Conservation (phyloP, 345 rosid species). For the Eucalyptus regnans region DNA sequence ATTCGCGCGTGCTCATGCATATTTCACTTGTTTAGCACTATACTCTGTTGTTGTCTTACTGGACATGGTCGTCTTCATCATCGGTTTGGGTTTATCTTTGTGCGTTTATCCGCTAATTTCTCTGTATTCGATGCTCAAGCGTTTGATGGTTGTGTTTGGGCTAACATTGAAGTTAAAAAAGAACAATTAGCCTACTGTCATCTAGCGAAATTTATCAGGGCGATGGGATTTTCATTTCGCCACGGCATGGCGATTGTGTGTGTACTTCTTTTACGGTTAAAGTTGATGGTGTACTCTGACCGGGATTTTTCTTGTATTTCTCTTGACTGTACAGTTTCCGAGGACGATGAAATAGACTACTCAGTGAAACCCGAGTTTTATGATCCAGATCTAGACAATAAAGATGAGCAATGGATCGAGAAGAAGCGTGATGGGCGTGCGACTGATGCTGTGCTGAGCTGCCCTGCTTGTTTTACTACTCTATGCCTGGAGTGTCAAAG, state of each 20-base stretch:
- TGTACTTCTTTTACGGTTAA: not conserved
- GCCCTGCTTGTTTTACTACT: slow-evolving; percentile 81
- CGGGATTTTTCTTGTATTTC: not conserved
- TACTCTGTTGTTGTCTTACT: not conserved
- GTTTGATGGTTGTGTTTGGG: not conserved
- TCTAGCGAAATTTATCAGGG: not conserved
- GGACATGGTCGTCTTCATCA: not conserved
- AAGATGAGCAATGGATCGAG: slow-evolving; percentile 57
- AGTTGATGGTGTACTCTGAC: not conserved
- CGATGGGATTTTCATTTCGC: not conserved
- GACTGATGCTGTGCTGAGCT: slow-evolving; percentile 78
- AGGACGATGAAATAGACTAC: slow-evolving; percentile 73
- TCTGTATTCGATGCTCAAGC: not conserved
- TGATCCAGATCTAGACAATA: slow-evolving; percentile 55
- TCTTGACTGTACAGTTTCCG: slow-evolving; percentile 36
- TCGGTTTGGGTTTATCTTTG: not conserved
- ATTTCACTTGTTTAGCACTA: not conserved
- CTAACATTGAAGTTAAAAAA: not conserved
- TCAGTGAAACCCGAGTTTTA: slow-evolving; percentile 58
- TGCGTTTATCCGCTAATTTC: not conserved
- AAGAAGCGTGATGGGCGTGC: slow-evolving; percentile 36
- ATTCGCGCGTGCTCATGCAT: not conserved
- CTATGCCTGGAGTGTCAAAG: slow-evolving; percentile 78
- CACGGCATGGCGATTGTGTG: not conserved
- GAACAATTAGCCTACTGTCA: not conserved